Percentiles rank a stretch among this genome's conserved stretches.
These are phyloP conservation scores for Clavariopsis aquatica DNA, from an alignment of 495 filamentous ascomycete genomes.

Conservation along the genomic window DNA sequence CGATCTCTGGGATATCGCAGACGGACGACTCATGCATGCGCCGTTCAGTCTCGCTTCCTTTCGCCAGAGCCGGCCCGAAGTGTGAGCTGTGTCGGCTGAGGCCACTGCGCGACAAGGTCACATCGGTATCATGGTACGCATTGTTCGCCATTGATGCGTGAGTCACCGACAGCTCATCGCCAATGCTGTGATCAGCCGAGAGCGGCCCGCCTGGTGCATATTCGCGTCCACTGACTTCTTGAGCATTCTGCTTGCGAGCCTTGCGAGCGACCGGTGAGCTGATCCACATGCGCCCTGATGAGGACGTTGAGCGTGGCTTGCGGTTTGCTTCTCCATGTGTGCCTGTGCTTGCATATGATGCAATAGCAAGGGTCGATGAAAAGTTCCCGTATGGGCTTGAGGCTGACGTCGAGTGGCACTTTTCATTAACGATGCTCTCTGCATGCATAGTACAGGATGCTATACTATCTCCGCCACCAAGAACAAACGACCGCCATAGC, in stretches of 20 bases:
- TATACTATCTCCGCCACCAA: slow-evolving; percentile 2
- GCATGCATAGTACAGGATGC: not conserved
- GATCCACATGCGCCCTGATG: not conserved
- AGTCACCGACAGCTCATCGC: slow-evolving; percentile 18
- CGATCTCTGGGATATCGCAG: slow-evolving; percentile 13
- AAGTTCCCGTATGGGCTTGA: not conserved
- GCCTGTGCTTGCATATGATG: slow-evolving; percentile 14
- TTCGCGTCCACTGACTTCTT: slow-evolving; percentile 1
- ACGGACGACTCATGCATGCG: not conserved
- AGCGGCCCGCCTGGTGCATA: not conserved
- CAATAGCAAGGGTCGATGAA: slow-evolving; percentile 8
- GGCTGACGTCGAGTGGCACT: not conserved
- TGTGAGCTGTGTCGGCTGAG: slow-evolving; percentile 5
- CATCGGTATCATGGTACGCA: slow-evolving; percentile 11
- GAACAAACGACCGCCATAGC: slow-evolving; percentile 30
- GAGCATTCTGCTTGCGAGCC: not conserved
- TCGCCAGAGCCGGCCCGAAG: slow-evolving; percentile 11
- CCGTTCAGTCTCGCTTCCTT: not conserved
- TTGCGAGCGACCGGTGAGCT: slow-evolving; percentile 1
- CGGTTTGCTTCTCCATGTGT: slow-evolving; percentile 8
- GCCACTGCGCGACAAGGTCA: slow-evolving; percentile 4
- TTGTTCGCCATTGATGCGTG: slow-evolving; percentile 24
- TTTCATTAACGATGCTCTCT: not conserved
- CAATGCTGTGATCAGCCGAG: slow-evolving; percentile 3
- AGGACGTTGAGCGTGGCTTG: slow-evolving; percentile 14